Percentiles rank a stretch among this genome's conserved stretches.
Conservation (phyloP, 352 stramenopile genomes). For the Phytophthora fragariae region DNA sequence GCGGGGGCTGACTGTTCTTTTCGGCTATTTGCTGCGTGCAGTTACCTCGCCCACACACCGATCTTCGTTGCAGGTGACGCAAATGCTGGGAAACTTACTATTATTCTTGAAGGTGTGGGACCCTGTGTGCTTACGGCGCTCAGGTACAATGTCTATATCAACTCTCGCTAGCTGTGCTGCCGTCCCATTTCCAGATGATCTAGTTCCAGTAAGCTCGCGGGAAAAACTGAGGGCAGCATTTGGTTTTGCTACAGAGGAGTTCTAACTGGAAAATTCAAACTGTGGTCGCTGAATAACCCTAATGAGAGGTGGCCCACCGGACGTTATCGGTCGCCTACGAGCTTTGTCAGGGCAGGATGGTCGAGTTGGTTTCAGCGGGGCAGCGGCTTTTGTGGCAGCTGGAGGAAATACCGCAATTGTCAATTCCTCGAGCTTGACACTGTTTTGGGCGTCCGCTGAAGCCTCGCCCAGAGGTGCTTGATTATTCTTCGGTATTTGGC, state of each 20-base stretch:
- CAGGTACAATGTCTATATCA: constrained; percentile 33
- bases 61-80: constrained; percentile 49
- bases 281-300: constrained; percentile 50
- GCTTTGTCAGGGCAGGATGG: constrained; percentile 23
- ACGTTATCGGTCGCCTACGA: constrained; percentile 46
- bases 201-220: constrained; percentile 32
- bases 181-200: constrained; percentile 44
- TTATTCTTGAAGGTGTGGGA: constrained; percentile 70
- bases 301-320: constrained; percentile 51
- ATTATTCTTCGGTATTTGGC: constrained; percentile 22
- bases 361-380: constrained; percentile 14
- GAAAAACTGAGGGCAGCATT: constrained; percentile 43
- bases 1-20: neutral
- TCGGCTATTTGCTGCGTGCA: constrained; percentile 14
- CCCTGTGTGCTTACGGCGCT: constrained; percentile 36
- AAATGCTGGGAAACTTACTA: constrained; percentile 60
- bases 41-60: constrained; percentile 36
- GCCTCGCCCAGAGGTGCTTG: neutral
- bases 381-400: neutral
- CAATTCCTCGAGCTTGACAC: neutral
- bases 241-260: constrained; percentile 43
- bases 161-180: constrained; percentile 37
- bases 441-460: neutral
- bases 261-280: neutral
- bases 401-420: constrained; percentile 4